Percentiles rank a stretch among this genome's conserved stretches.
Conservation (phyloP, 345 rosid species). For the Fremontodendron californicum region DNA sequence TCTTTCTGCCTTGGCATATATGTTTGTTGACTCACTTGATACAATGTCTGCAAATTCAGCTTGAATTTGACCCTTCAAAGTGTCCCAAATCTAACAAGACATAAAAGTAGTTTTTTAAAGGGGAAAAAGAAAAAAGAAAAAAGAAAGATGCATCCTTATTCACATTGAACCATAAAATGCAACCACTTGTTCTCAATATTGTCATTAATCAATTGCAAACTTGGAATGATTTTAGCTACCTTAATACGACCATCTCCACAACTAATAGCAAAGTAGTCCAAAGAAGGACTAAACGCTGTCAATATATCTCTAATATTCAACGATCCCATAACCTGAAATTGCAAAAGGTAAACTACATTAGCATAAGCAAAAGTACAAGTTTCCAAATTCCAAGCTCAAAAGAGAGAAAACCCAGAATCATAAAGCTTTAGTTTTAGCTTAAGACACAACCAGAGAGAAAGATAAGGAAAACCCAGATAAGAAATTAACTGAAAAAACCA, state of each 20-base stretch:
- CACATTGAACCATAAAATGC: neutral
- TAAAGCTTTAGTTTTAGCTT: neutral
- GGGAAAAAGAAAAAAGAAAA: neutral
- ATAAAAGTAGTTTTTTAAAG: neutral
- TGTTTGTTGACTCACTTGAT: constrained; percentile 27
- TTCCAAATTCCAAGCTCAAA: neutral
- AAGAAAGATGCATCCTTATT: neutral
- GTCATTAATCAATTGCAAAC: neutral
- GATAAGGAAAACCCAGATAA: neutral
- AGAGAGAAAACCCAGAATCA: neutral
- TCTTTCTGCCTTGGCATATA: constrained; percentile 33
- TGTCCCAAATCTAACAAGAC: constrained; percentile 53
- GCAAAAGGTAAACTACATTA: neutral
- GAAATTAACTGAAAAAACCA: neutral
- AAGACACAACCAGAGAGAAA: neutral
- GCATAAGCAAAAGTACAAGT: neutral
- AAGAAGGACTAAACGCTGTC: constrained; percentile 60
- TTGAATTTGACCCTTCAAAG: constrained; percentile 53
- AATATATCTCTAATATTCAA: constrained; percentile 63
- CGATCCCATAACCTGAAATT: constrained; percentile 56
- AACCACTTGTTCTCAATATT: neutral
- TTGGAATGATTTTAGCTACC: constrained; percentile 27
- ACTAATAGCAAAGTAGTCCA: constrained; percentile 63
- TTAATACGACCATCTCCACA: constrained; percentile 70
- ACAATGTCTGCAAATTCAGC: constrained; percentile 58